Evolutionary conservation across 2,329 filamentous ascomycete genomes (phyloP), one percentile per base, ranked within the genome.

Genomic region (Arthroderma sp.): DNA sequence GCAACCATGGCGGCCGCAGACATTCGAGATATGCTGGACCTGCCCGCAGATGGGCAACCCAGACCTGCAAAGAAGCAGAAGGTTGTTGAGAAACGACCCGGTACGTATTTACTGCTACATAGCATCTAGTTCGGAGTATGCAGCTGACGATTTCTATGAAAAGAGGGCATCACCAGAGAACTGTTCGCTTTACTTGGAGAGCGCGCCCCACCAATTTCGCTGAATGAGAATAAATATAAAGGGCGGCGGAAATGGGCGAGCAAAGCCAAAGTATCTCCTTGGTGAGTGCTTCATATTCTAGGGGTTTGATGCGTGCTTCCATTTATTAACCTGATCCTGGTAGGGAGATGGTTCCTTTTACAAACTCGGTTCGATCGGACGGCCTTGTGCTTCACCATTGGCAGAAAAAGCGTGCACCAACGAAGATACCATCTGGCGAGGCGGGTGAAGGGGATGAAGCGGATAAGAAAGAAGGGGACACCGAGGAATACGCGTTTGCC

Each of bases 1-100:
- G 41, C 40, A 45, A 46, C 37, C 33, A 52, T 52, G 50, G 73
- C 81, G 49, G 81, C 81, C 50, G 76, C 80, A 62, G 86, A 94
- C 72, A 78, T 93, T 55, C 85, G 84, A 68, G 86, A 94, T 62
- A 85, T 94, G 60, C 78, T 94, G 58, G 85, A 88, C 63, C 72
- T 94, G 60, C 81, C 81, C 53, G 68, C 67, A 41, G 69, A 78
- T 54, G 62, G 48, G 33, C 54, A 67, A 47, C 66, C 68, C 48
- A 62, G 81, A 50, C 77, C 80, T 36, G 66, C 75, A 37, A 93
- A 91, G 68, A 88, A 89, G 61, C 78, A 81, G 55, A 87, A 83
- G 61, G 69, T 76, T 5, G 69, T 73, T 10, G 75, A 73, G 39
- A 75, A 80, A 52, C 64, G 70, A 54, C 70, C 72, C 55, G 70